A percentile compares a stretch with the other conserved stretches of the same genome.
Conservation (phyloP, 345 rosid species). For the Schrenkiella parvula region DNA sequence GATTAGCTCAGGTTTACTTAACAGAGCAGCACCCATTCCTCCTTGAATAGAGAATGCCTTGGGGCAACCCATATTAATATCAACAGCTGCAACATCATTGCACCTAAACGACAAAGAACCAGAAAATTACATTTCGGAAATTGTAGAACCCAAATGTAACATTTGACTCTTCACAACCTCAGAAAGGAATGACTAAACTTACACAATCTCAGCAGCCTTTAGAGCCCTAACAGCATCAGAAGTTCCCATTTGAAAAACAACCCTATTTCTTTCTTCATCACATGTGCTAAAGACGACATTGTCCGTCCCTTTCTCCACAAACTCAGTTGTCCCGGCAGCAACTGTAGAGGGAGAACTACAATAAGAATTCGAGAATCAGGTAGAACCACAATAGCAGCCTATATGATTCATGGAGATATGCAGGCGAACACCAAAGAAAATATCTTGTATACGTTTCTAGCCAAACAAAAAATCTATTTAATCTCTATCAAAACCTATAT, state of each 20-base stretch:
- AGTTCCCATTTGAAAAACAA: conserved; percentile 91
- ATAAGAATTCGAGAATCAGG: conserved; percentile 21
- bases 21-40: conserved; percentile 97
- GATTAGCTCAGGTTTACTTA: conserved; percentile 77
- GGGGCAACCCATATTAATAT: conserved; percentile 97
- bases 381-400: conserved; percentile 14
- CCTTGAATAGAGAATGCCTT: conserved; percentile 88
- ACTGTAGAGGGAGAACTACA: conserved; percentile 44
- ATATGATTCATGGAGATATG: background rate
- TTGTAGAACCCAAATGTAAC: background rate
- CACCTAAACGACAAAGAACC: conserved; percentile 42
- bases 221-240: conserved; percentile 93
- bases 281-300: conserved; percentile 84
- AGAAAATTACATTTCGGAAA: background rate
- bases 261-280: conserved; percentile 50
- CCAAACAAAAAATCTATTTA: background rate
- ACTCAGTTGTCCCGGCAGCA: conserved; percentile 54
- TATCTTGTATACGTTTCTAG: background rate
- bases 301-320: conserved; percentile 83
- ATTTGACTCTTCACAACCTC: background rate
- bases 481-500: background rate
- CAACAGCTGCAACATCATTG: conserved; percentile 79
- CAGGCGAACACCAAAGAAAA: background rate
- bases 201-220: conserved; percentile 81
- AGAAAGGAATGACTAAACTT: conserved; percentile 16